These are phyloP conservation scores for Aspergillus heteromorphus DNA, from an alignment of 495 filamentous ascomycete genomes.

Conservation along the genomic window DNA sequence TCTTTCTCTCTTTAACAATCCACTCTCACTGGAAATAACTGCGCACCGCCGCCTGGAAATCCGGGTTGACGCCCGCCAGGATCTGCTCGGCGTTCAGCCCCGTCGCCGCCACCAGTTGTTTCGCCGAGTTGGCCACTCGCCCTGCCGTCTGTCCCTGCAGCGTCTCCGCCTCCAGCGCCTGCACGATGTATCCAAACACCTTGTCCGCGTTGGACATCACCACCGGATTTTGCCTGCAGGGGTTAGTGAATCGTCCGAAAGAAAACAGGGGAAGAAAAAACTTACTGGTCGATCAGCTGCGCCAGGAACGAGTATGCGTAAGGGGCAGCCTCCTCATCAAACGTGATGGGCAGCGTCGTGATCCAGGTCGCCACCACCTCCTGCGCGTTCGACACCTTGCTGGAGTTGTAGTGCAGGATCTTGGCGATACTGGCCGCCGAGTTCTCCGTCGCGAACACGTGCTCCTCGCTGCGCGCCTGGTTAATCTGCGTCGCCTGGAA, in stretches of 20 bases:
- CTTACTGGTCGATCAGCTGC: slow-evolving; percentile 90
- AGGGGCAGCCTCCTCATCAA: slow-evolving; percentile 95
- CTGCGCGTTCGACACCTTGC: slow-evolving; percentile 66
- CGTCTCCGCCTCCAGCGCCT: slow-evolving; percentile 86
- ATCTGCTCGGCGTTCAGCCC: slow-evolving; percentile 66
- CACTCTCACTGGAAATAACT: slow-evolving; percentile 55
- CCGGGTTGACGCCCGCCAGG: slow-evolving; percentile 62
- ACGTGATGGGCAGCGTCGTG: slow-evolving; percentile 80
- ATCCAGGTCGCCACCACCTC: slow-evolving; percentile 77
- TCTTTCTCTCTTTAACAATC: not conserved
- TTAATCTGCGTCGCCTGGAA: slow-evolving; percentile 78
- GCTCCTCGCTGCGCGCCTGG: slow-evolving; percentile 81
- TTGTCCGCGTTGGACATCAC: slow-evolving; percentile 69
- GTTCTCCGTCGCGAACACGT: slow-evolving; percentile 97
- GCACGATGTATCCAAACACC: slow-evolving; percentile 74
- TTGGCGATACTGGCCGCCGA: slow-evolving; percentile 96
- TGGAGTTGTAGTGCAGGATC: slow-evolving; percentile 81
- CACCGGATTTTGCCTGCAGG: slow-evolving; percentile 74
- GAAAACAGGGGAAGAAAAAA: slow-evolving; percentile 19
- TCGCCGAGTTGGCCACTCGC: slow-evolving; percentile 67
- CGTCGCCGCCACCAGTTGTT: slow-evolving; percentile 63
- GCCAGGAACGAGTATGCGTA: slow-evolving; percentile 92
- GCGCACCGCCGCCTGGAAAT: slow-evolving; percentile 71
- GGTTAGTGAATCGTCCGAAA: slow-evolving; percentile 11
- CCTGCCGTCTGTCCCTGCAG: slow-evolving; percentile 74